Base-by-base conservation (phyloP, 2,329 filamentous ascomycete genomes). In the Pezicula radicicola region DNA sequence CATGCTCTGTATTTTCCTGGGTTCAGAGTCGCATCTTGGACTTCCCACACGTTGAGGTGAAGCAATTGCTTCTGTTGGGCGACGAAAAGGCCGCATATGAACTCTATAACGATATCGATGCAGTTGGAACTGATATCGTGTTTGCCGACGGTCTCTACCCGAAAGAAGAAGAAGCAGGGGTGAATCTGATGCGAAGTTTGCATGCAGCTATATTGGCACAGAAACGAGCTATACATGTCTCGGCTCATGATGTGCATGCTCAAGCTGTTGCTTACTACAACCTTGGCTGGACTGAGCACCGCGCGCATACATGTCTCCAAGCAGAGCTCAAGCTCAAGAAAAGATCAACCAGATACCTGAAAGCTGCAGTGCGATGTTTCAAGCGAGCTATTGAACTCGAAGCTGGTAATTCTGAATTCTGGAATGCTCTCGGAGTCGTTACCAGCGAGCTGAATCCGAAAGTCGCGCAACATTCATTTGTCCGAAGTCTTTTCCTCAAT, bases 231-330 rank as follows among this genome's bases (percentile, higher is more conserved):
- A 85, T 97, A 13, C 74, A 88, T 60, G 80, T 85, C 37, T 87
- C 87, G 15, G 74, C 84, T 1, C 75, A 85, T 53, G 92, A 99
- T 64, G 68, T 83, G 7, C 89, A 97, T 67, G 92, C 93, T 3
- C 92, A 95, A 70, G 90, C 94, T 1, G 89, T 97, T n/a, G 90
- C 92, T 0, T 94, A 93, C 79, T 99, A 96, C 71, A 99, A 99
- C 63, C 76, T 99, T 16, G 94, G 94, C 40, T 97, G 92, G 89
- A 89, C 90, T 1, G 94, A 99, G 68, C 84, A 94, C 66, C 83
- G 87, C 42, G 89, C 91, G 1, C 89, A 95, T 64, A 73, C 77
- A 10, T 89, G 84, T 63, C 74, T 90, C 18, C 79, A 78, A 35
- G 66, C 68, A 1, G 65, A 70, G 3, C 63, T 78, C 44, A 67